Conservation (phyloP, 495 filamentous ascomycete genomes). For the Cairneyella variabilis region DNA sequence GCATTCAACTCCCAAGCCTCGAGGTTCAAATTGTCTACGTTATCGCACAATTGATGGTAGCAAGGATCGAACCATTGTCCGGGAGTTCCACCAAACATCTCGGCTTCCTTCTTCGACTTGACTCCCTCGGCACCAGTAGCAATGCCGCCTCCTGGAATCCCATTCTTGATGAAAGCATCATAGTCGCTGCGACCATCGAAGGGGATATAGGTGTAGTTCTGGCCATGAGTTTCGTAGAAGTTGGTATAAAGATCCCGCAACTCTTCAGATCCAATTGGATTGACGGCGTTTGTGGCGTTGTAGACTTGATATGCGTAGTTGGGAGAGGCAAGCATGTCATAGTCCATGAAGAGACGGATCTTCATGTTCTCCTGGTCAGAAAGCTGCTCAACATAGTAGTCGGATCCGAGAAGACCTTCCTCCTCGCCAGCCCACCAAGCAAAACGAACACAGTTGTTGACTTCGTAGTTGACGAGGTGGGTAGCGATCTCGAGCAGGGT, state of each 20-base stretch:
- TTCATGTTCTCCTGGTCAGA: constrained; percentile 46
- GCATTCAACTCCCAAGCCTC: constrained; percentile 52
- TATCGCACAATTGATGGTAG: constrained; percentile 54
- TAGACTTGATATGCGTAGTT: constrained; percentile 55
- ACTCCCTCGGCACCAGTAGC: constrained; percentile 60
- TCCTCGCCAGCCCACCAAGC: constrained; percentile 57
- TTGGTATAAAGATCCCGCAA: constrained; percentile 47
- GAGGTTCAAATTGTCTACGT: constrained; percentile 43
- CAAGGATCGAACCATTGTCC: constrained; percentile 51
- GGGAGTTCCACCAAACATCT: constrained; percentile 48
- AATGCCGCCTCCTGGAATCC: constrained; percentile 53
- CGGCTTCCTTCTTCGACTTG: constrained; percentile 46
- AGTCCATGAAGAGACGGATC: constrained; percentile 57
- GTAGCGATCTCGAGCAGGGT: constrained; percentile 51
- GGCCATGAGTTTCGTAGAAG: constrained; percentile 42
- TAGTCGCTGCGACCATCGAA: constrained; percentile 57
- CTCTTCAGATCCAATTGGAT: constrained; percentile 45
- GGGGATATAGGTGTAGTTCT: constrained; percentile 49
- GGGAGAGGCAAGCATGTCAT: constrained; percentile 55
- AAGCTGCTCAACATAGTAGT: constrained; percentile 49
- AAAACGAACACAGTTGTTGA: constrained; percentile 55
- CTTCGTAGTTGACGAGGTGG: constrained; percentile 42
- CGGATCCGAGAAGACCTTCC: constrained; percentile 53
- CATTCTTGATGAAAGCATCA: constrained; percentile 48
- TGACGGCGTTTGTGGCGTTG: constrained; percentile 39